phyloP scores from a whole-genome alignment of 306 rosid species.

The Styphnolobium japonicum region DNA sequence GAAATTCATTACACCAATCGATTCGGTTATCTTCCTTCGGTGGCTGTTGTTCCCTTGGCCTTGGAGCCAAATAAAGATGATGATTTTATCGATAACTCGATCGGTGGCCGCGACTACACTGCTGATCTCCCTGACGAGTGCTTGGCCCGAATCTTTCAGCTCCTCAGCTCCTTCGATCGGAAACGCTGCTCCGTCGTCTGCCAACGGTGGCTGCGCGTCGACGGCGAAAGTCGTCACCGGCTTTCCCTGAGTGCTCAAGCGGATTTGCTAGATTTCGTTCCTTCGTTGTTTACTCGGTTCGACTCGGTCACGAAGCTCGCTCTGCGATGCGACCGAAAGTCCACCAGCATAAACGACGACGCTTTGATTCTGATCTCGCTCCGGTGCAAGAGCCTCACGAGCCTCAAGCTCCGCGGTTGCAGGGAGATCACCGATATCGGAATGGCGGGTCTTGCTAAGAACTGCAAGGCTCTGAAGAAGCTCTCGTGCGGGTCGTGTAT shows the following conservation, averaged over 20 bases:
- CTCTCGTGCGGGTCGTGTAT: constrained; percentile 69
- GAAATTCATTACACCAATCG: constrained; percentile 22
- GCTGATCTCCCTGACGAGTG: constrained; percentile 74
- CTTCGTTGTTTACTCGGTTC: constrained; percentile 57
- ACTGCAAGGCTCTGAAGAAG: constrained; percentile 64
- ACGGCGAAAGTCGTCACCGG: constrained; percentile 65
- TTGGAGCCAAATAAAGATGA: too few relatives aligned
- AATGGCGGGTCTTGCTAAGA: constrained; percentile 53
- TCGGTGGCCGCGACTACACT: constrained; percentile 38
- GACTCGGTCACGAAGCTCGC: constrained; percentile 76
- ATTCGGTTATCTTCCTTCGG: constrained; percentile 13
- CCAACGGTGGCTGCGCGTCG: constrained; percentile 68
- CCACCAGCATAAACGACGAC: constrained; percentile 62
- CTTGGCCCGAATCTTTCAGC: constrained; percentile 52
- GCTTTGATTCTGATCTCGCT: constrained; percentile 62
- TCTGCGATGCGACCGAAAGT: constrained; percentile 69
- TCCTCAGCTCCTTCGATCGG: constrained; percentile 56
- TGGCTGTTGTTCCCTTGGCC: not conserved
- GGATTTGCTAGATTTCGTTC: constrained; percentile 44
- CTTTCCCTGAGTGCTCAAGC: constrained; percentile 53
- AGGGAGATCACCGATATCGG: constrained; percentile 64
- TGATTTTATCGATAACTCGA: not conserved
- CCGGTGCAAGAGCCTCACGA: constrained; percentile 56
- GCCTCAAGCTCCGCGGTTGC: constrained; percentile 81
- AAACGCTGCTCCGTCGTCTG: constrained; percentile 62